Conservation (phyloP, 305 asterid species). For the Caryopteris hybrid region DNA sequence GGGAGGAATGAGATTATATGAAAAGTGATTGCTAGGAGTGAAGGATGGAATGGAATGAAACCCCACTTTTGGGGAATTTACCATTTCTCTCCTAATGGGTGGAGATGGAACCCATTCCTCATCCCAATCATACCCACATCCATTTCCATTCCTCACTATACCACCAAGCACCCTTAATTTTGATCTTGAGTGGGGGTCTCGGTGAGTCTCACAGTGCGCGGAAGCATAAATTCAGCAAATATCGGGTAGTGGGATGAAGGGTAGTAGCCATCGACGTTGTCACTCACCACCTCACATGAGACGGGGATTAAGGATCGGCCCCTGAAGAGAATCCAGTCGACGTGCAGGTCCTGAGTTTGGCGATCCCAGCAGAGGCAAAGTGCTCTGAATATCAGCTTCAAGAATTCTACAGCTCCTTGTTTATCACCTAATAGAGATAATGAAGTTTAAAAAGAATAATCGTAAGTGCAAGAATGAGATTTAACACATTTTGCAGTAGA, state of each 20-base stretch:
- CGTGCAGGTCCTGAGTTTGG: slow-evolving; percentile 92
- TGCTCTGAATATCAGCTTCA: slow-evolving; percentile 78
- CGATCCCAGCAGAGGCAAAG: slow-evolving; percentile 99
- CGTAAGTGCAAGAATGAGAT: no score
- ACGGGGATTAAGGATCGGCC: slow-evolving; percentile 82
- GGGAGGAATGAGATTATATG: no score
- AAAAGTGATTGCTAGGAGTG: no score
- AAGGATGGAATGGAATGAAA: no score
- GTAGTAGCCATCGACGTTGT: slow-evolving; percentile 75
- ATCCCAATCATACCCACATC: no score
- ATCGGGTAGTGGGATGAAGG: slow-evolving; percentile 97
- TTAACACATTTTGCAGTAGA: background rate
- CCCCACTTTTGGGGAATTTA: no score
- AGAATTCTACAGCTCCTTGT: slow-evolving; percentile 74
- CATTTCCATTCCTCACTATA: no score
- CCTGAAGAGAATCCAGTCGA: slow-evolving; percentile 93
- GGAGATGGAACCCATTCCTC: no score
- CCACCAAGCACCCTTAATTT: no score
- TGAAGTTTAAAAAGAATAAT: no score
- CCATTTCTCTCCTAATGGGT: no score
- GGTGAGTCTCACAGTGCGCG: slow-evolving; percentile 66
- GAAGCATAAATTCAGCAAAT: slow-evolving; percentile 82
- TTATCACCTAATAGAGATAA: slow-evolving; percentile 56
- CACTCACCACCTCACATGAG: slow-evolving; percentile 81
- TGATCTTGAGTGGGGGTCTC: slow-evolving; percentile 52